Evolutionary conservation across 306 rosid genomes (phyloP).

Genomic region (Adenanthera pavonina): DNA sequence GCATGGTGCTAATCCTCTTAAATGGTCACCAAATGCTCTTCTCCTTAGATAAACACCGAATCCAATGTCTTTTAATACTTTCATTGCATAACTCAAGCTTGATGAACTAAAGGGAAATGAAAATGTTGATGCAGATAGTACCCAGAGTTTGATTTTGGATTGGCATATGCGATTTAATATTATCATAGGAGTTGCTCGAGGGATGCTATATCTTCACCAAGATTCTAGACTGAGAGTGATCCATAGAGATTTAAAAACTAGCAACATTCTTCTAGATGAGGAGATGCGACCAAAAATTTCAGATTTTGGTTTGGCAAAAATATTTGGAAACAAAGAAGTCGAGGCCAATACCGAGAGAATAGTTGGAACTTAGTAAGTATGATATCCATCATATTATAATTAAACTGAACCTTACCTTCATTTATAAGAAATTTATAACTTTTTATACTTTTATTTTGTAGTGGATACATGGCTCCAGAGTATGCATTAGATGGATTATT

Average conservation of each 20-base stretch:
- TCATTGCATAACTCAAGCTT: background rate
- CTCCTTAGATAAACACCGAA: too few species aligned
- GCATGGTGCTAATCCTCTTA: too few species aligned
- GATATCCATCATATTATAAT: too few species aligned
- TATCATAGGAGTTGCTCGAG: conserved; percentile 45
- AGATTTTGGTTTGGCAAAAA: conserved; percentile 46
- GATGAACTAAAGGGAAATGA: background rate
- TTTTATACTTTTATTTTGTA: background rate
- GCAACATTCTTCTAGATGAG: conserved; percentile 45
- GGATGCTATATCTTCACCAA: conserved; percentile 47
- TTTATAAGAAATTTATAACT: background rate
- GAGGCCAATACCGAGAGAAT: conserved; percentile 42
- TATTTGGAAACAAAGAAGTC: conserved; percentile 43
- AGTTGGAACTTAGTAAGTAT: conserved; percentile 47
- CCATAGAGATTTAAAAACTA: conserved; percentile 48
- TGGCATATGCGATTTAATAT: conserved; percentile 56
- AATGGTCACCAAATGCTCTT: too few species aligned
- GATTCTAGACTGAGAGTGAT: conserved; percentile 45
- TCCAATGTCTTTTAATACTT: too few species aligned
- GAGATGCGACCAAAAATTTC: conserved; percentile 51
- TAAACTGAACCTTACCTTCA: background rate
- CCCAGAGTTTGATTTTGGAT: conserved; percentile 26
- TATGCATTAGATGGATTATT: conserved; percentile 56
- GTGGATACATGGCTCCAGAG: conserved; percentile 52
- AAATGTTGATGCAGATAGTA: conserved; percentile 36